Percentiles rank a stretch among this genome's conserved stretches.
Conservation (phyloP, 1,284 basidiomycete genomes). For the Malassezia japonica region DNA sequence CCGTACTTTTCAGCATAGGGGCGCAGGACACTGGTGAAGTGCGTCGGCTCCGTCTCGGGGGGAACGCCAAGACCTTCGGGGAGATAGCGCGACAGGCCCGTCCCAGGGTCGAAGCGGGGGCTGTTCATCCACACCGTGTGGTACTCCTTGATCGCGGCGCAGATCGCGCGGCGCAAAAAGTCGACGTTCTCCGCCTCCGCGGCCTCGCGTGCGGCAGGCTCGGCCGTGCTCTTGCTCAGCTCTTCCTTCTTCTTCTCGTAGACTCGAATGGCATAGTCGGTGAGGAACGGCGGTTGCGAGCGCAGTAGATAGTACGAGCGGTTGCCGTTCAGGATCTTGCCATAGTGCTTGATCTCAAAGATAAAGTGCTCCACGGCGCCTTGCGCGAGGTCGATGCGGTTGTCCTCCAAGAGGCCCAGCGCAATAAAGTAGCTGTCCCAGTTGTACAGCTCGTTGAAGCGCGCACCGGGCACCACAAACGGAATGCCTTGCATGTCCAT, state of each 20-base stretch:
- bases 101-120: slow-evolving; percentile 83
- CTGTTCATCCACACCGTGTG: slow-evolving; percentile 91
- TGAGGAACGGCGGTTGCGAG: slow-evolving; percentile 94
- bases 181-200: slow-evolving; percentile 59
- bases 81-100: slow-evolving; percentile 82
- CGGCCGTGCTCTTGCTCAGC: slow-evolving; percentile 57
- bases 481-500: slow-evolving; percentile 77
- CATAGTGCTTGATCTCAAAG: slow-evolving; percentile 96
- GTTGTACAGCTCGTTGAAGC: slow-evolving; percentile 80
- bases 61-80: slow-evolving; percentile 92
- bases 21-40: slow-evolving; percentile 93
- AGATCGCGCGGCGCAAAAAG: slow-evolving; percentile 89
- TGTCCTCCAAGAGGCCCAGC: slow-evolving; percentile 86
- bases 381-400: slow-evolving; percentile 82
- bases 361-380: slow-evolving; percentile 98
- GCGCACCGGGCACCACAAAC: slow-evolving; percentile 91
- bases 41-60: slow-evolving; percentile 93
- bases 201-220: slow-evolving; percentile 68
- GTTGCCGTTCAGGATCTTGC: slow-evolving; percentile 56
- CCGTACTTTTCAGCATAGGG: slow-evolving; percentile 87
- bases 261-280: slow-evolving; percentile 94
- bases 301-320: slow-evolving; percentile 68
- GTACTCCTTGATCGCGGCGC: slow-evolving; percentile 96
- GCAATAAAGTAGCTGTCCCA: slow-evolving; percentile 71
- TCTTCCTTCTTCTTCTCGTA: slow-evolving; percentile 51